Conservation (phyloP, 805 yeast species). For the Cyberlindnera nakhonratchasimensis region DNA sequence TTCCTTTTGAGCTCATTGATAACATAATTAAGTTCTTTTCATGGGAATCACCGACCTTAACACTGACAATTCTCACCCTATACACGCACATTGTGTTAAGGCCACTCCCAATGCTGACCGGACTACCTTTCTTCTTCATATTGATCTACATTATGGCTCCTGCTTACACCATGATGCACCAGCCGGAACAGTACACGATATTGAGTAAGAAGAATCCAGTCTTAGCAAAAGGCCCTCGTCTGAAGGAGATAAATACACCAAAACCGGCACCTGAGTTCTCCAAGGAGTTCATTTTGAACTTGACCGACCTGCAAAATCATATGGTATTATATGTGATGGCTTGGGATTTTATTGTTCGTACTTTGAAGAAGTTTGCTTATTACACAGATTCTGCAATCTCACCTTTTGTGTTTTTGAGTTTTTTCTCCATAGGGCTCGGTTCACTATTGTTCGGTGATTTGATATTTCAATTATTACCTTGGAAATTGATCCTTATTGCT, state of each 20-base stretch:
- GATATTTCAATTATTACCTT: constrained; percentile 31
- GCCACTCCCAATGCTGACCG: constrained; percentile 50
- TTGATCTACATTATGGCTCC: constrained; percentile 62
- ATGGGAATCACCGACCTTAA: constrained; percentile 64
- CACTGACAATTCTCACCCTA: constrained; percentile 52
- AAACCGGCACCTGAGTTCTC: constrained; percentile 77
- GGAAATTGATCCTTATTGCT: constrained; percentile 33
- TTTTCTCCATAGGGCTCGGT: constrained; percentile 32
- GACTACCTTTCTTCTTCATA: constrained; percentile 53
- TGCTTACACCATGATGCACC: constrained; percentile 55
- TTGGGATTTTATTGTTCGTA: constrained; percentile 53
- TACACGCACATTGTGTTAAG: constrained; percentile 52
- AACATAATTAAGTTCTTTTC: constrained; percentile 48
- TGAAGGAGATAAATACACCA: constrained; percentile 5
- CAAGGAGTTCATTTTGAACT: constrained; percentile 70
- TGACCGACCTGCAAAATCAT: constrained; percentile 82
- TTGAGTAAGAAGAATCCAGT: constrained; percentile 37
- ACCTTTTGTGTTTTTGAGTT: constrained; percentile 42
- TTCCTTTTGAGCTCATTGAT: constrained; percentile 61
- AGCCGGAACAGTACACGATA: constrained; percentile 48
- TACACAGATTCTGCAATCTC: constrained; percentile 63
- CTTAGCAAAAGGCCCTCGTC: constrained; percentile 45
- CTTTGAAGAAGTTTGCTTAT: constrained; percentile 55
- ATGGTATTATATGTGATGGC: constrained; percentile 60
- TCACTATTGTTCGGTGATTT: constrained; percentile 31